These are phyloP conservation scores for Thinopyrum obtusiflorum DNA, from an alignment of 202 grass and related monocot genomes.

Conservation along the genomic window DNA sequence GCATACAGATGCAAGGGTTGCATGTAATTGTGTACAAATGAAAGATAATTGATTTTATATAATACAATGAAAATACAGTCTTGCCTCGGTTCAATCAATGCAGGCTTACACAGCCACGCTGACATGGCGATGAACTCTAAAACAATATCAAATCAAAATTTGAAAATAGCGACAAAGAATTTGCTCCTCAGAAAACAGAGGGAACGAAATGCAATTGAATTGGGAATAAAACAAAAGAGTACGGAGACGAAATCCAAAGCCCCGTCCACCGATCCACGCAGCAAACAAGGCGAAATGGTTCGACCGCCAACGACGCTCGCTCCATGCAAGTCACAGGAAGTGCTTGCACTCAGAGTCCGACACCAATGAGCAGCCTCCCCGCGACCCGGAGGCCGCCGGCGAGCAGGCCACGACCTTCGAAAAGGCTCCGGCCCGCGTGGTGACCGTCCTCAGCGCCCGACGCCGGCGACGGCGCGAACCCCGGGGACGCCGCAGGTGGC, in stretches of 20 bases:
- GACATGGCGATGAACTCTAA: too few species aligned
- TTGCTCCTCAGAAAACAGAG: background rate
- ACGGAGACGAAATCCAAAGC: too few species aligned
- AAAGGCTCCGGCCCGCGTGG: background rate
- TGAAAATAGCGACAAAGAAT: background rate
- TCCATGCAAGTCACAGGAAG: background rate
- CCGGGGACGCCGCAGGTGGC: conserved; percentile 10
- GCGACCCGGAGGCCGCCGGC: conserved; percentile 23
- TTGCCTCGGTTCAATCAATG: too few species aligned
- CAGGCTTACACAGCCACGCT: too few species aligned
- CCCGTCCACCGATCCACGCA: too few species aligned
- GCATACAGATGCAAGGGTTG: too few species aligned
- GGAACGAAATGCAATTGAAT: background rate
- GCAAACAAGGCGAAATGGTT: background rate
- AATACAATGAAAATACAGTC: too few species aligned
- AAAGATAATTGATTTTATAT: too few species aligned
- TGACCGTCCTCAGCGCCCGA: background rate
- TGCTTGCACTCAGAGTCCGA: background rate
- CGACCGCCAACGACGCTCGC: background rate
- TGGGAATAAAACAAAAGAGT: too few species aligned
- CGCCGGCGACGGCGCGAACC: background rate
- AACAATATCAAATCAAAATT: too few species aligned
- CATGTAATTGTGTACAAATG: too few species aligned
- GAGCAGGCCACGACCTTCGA: conserved; percentile 15
- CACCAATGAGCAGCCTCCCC: conserved; percentile 35